phyloP scores from a whole-genome alignment of 2,329 filamentous ascomycete species.

The Aureobasidium zeae region DNA sequence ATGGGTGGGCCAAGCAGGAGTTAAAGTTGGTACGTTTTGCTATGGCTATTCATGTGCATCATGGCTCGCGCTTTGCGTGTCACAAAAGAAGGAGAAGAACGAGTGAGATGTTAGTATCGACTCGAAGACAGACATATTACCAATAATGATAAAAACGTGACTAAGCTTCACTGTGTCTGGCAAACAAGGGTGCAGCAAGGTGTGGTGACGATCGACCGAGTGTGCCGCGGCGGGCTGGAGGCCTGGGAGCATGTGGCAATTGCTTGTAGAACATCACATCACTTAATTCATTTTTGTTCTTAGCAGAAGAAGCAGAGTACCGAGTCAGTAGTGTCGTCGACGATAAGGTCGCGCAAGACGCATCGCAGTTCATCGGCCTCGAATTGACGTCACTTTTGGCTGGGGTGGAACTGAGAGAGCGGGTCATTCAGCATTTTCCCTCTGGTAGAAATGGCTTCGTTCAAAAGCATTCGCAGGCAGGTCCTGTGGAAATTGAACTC shows the following conservation, averaged over 20 bases:
- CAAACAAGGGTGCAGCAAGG: too few species aligned
- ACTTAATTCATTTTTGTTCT: too few species aligned
- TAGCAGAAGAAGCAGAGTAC: too few species aligned
- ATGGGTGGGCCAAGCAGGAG: slow-evolving; percentile 13
- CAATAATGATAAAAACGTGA: slow-evolving; percentile 3
- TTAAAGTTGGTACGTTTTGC: slow-evolving; percentile 12
- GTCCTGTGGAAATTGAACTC: slow-evolving; percentile 46
- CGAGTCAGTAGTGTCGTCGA: too few species aligned
- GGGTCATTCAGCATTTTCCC: slow-evolving; percentile 13
- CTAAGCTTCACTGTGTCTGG: too few species aligned
- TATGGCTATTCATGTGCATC: slow-evolving; percentile 11
- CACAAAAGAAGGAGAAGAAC: background rate
- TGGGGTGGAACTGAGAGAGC: background rate
- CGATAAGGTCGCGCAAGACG: too few species aligned
- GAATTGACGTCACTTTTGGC: slow-evolving; percentile 1
- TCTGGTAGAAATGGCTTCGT: slow-evolving; percentile 38
- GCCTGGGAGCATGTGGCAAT: too few species aligned
- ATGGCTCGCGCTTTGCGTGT: slow-evolving; percentile 9
- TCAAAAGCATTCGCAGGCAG: slow-evolving; percentile 31
- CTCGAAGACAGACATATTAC: background rate
- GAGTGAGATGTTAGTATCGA: background rate
- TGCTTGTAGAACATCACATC: too few species aligned
- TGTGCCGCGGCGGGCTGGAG: too few species aligned
- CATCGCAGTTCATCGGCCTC: too few species aligned
- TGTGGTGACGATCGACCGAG: too few species aligned